Percentiles rank a stretch among this genome's conserved stretches.
These are phyloP conservation scores for Pseudodiploospora longispora DNA, from an alignment of 2,329 filamentous ascomycete species.

Conservation along the genomic window DNA sequence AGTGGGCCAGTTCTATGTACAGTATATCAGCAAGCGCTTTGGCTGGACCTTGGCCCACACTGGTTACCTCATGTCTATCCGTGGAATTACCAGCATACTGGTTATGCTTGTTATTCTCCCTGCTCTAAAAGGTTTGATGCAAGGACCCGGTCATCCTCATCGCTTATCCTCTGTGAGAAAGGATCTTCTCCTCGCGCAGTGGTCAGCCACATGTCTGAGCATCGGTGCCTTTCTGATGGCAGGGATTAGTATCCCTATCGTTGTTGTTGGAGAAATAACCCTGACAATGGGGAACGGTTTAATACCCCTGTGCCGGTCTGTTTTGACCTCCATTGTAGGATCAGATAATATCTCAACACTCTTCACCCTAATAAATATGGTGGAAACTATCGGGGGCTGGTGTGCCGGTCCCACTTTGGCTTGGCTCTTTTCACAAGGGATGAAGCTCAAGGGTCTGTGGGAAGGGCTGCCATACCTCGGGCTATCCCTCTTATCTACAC, in stretches of 20 bases:
- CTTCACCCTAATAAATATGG: constrained; percentile 18
- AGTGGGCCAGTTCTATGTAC: constrained; percentile 1
- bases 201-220: constrained; percentile 4
- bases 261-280: constrained; percentile 13
- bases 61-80: constrained; percentile 12
- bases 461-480: constrained; percentile 16
- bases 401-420: constrained; percentile 15
- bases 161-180: neutral
- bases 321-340: constrained; percentile 12
- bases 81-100: constrained; percentile 11
- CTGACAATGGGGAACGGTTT: constrained; percentile 13
- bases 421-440: constrained; percentile 16
- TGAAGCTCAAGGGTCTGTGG: constrained; percentile 15
- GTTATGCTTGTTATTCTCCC: constrained; percentile 10
- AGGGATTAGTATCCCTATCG: constrained; percentile 5
- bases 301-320: constrained; percentile 12
- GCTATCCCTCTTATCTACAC: neutral
- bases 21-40: constrained; percentile 10
- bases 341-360: constrained; percentile 15
- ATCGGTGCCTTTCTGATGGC: constrained; percentile 14
- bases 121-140: neutral
- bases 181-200: neutral
- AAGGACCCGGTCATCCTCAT: neutral
- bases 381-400: constrained; percentile 16
- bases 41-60: constrained; percentile 11